Conservation (phyloP, 768 basidiomycete species). For the Mycena pura region DNA sequence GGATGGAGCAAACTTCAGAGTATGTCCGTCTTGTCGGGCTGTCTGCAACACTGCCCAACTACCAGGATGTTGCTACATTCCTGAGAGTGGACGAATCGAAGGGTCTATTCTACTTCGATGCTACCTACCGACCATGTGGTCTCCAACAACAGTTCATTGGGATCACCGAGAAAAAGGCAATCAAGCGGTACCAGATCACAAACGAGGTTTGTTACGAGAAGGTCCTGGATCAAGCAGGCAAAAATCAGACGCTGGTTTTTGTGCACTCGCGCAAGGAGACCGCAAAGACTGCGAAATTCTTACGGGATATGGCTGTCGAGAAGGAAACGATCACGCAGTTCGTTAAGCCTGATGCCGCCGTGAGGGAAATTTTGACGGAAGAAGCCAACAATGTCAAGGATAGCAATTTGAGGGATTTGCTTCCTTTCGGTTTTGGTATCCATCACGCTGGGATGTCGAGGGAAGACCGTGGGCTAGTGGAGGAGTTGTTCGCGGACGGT, state of each 20-base stretch:
- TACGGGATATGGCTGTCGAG: slow-evolving; percentile 94
- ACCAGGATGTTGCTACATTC: slow-evolving; percentile 97
- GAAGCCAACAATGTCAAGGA: slow-evolving; percentile 88
- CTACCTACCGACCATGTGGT: slow-evolving; percentile 90
- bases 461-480: slow-evolving; percentile 89
- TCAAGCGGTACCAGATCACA: slow-evolving; percentile 97
- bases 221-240: slow-evolving; percentile 86
- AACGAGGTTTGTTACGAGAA: slow-evolving; percentile 99
- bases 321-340: slow-evolving; percentile 97
- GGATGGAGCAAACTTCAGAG: slow-evolving; percentile 94
- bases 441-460: slow-evolving; percentile 97
- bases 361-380: slow-evolving; percentile 85
- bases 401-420: slow-evolving; percentile 80
- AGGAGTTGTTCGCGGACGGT: slow-evolving; percentile 93
- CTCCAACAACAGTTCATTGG: slow-evolving; percentile 98
- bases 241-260: slow-evolving; percentile 94
- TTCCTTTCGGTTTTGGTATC: slow-evolving; percentile 97
- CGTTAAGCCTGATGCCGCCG: slow-evolving; percentile 91
- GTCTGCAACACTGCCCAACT: slow-evolving; percentile 98
- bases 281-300: slow-evolving; percentile 93
- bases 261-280: slow-evolving; percentile 99
- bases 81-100: slow-evolving; percentile 91
- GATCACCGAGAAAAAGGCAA: slow-evolving; percentile 98
- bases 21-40: slow-evolving; percentile 94
- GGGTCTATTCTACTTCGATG: slow-evolving; percentile 97